Evolutionary conservation across 176 grass and related monocot genomes (phyloP), one percentile per base, ranked within the genome.

Genomic region (Typha latifolia): DNA sequence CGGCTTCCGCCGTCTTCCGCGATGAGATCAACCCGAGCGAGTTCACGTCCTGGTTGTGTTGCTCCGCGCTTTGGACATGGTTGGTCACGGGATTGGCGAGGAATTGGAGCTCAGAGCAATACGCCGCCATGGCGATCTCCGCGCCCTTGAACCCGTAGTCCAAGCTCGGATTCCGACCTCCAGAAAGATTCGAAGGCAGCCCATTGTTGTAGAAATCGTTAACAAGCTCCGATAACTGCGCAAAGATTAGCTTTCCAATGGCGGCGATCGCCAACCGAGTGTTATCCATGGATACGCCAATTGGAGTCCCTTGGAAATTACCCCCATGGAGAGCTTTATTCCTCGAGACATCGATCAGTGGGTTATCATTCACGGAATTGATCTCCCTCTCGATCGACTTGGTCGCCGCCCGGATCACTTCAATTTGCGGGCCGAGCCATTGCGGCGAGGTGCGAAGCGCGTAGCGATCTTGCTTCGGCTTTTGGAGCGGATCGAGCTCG

Each of bases 181-280:
- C 87, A 1, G 91, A 91, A 14, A 96, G 77, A 70, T 96, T 96
- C 47, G 91, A 96, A 0, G 91, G 87, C 23, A 96, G 64, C 0
- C 91, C 91, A 0, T 96, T 96, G 87, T 96, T 96, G 91, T 96
- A 96, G 78, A 84, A 96, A 73, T 96, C 91, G 64, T 96, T 96
- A 16, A 96, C 91, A 15, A 96, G 84, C 78, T 96, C 91, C 0
- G 91, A 96, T 79, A 91, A 96, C 77, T 96, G 91, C 29, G 91
- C 91, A 24, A 96, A 96, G 84, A 96, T 84, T 34, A 96, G 87
- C 74, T 96, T 96, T 62, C 91, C 91, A 2, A 96, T 91, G 34
- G 87, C 87, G 20, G 91, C 84, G 14, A 96, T 72, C 5, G 91
- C 87, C 11, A 96, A 83, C 0, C 91, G 82, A 69, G 87, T 73